These are phyloP conservation scores for Helotiales sp. DNA, from an alignment of 2,329 filamentous ascomycete species.

Conservation along the genomic window DNA sequence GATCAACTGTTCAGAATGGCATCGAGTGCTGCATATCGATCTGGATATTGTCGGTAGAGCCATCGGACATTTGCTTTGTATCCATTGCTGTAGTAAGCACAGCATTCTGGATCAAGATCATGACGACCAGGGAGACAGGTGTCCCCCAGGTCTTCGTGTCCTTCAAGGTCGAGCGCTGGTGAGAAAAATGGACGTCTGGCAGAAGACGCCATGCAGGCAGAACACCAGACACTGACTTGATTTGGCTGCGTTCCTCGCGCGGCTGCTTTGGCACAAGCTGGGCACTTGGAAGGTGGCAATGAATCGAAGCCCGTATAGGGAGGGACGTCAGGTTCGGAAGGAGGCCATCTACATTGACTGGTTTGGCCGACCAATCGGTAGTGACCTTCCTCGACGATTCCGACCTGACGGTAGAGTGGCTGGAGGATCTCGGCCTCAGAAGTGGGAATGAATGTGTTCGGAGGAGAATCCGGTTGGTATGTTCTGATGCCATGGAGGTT, in stretches of 20 bases:
- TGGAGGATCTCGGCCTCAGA: neutral
- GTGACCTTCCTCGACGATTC: neutral
- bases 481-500: conserved; percentile 1
- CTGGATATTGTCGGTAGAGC: conserved; percentile 7
- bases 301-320: neutral
- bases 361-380: neutral
- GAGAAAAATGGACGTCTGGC: neutral
- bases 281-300: neutral
- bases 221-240: conserved; percentile 2
- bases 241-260: neutral
- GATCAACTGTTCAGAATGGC: conserved; percentile 4
- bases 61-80: conserved; percentile 1
- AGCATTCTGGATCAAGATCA: conserved; percentile 1
- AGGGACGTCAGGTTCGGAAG: conserved; percentile 2
- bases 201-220: neutral
- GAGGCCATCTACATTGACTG: conserved; percentile 6
- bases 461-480: conserved; percentile 1
- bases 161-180: neutral
- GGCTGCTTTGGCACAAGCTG: conserved; percentile 1
- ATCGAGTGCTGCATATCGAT: neutral
- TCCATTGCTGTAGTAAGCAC: neutral
- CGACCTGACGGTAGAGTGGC: neutral
- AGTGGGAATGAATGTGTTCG: conserved; percentile 6
- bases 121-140: neutral
- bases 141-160: neutral